Evolutionary conservation across 352 stramenopile species (phyloP), one percentile per base, ranked within the genome.

Genomic region (Phytopythium delawarense): DNA sequence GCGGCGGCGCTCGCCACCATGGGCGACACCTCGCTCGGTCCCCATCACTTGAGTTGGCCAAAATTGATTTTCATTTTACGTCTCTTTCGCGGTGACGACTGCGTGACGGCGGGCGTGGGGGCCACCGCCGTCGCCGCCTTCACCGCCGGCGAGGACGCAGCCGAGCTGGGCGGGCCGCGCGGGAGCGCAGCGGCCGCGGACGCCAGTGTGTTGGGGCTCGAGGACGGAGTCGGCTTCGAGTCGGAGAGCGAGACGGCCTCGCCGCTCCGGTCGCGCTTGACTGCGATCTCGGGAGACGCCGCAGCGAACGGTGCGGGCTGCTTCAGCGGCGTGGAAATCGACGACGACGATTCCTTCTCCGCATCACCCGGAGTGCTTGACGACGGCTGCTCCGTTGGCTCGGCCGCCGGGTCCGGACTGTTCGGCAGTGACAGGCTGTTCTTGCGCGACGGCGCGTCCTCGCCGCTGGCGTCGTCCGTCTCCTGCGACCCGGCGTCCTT

Each of bases 51-150:
- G 67, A 92, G 75, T 89, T 94, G 91, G 66, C 69, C 76, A 88
- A 94, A 94, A 75, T 82, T 90, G 76, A 94, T 94, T 89, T 94
- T 94, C 85, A 94, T 94, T 88, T 94, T 94, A 87, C 85, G 85
- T 81, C 85, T 81, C 70, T 94, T 94, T 74, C 85, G 85, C 52
- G 85, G 85, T 52, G 85, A 92, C 45, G 83, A 80, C 46, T 82
- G 71, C 7, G 69, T 59, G 35, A 62, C 71, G 56, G 71, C 57
- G 51, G 81, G 70, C 60, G 77, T 74, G 21, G 68, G 61, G 21
- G 69, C 60, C 70, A 59, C 61, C 81, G 66, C 62, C 71, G 60
- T 15, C 72, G 65, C 56, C 49, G 75, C 72, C 66, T 81, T 83
- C 45, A 66, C 55, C 15, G 65, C 57, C 57, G 69, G 60, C 60